Percentiles rank a stretch among this genome's conserved stretches.
These are phyloP conservation scores for Apiotrichum porosum DNA, from an alignment of 1,284 basidiomycete genomes.

Conservation along the genomic window DNA sequence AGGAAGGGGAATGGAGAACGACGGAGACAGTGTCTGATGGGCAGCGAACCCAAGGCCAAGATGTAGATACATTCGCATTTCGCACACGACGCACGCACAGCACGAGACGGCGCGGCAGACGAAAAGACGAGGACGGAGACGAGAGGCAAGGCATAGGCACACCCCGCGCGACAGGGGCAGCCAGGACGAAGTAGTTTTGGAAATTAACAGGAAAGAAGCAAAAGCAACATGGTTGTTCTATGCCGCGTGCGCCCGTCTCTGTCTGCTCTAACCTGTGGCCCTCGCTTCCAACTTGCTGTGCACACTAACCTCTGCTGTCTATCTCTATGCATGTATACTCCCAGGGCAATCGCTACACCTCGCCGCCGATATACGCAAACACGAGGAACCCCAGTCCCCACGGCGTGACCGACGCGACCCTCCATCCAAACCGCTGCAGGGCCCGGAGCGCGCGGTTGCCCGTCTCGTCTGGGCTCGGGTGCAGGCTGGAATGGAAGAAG, in stretches of 20 bases:
- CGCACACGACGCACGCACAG: too few species aligned
- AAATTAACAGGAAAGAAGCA: too few species aligned
- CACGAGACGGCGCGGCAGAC: background rate
- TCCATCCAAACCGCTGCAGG: slow-evolving; percentile 35
- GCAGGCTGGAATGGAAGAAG: slow-evolving; percentile 21
- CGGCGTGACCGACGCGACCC: slow-evolving; percentile 43
- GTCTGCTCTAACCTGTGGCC: too few species aligned
- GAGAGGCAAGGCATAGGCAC: too few species aligned
- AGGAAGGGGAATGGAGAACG: background rate
- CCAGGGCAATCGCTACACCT: slow-evolving; percentile 39
- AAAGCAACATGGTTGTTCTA: too few species aligned
- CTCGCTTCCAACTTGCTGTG: too few species aligned
- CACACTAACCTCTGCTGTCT: too few species aligned
- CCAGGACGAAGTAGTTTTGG: too few species aligned
- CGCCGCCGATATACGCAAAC: slow-evolving; percentile 48
- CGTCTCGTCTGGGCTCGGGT: background rate
- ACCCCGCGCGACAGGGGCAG: too few species aligned
- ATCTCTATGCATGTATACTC: too few species aligned
- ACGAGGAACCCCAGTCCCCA: slow-evolving; percentile 48
- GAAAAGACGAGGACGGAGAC: too few species aligned
- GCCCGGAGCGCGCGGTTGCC: background rate
- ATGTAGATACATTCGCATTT: background rate
- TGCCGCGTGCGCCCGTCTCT: too few species aligned
- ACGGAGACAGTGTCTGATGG: background rate
- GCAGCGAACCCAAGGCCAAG: background rate